These are phyloP conservation scores for Coprinopsis strossmayeri DNA, from an alignment of 768 basidiomycete species.

Conservation along the genomic window DNA sequence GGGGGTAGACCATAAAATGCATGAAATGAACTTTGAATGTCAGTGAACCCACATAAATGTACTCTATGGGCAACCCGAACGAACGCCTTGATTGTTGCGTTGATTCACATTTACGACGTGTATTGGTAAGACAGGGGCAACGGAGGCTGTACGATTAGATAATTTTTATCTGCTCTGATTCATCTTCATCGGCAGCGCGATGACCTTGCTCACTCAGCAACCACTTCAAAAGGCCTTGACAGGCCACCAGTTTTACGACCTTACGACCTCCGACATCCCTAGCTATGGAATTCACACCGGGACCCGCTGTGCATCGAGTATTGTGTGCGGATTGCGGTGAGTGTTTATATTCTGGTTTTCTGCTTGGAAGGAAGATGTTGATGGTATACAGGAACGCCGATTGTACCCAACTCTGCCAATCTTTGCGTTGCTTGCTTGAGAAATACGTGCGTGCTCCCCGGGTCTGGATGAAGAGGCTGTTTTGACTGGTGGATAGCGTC, in stretches of 20 bases:
- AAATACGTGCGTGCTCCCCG: slow-evolving; percentile 58
- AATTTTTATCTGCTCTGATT: too few relatives aligned
- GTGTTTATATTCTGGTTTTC: slow-evolving; percentile 13
- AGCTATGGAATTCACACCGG: slow-evolving; percentile 73
- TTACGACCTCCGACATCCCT: background rate
- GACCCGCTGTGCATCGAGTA: slow-evolving; percentile 72
- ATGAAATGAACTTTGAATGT: too few relatives aligned
- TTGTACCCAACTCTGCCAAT: slow-evolving; percentile 89
- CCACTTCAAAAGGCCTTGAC: background rate
- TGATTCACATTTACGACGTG: too few relatives aligned
- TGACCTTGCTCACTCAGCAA: slow-evolving; percentile 3
- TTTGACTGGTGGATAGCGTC: slow-evolving; percentile 40
- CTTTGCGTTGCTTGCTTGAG: slow-evolving; percentile 84
- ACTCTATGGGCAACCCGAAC: too few relatives aligned
- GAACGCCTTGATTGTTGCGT: too few relatives aligned
- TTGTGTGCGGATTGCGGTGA: slow-evolving; percentile 86
- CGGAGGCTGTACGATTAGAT: too few relatives aligned
- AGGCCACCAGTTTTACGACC: background rate
- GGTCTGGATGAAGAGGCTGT: background rate
- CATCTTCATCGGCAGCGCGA: too few relatives aligned
- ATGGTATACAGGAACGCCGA: slow-evolving; percentile 57
- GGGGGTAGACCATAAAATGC: too few relatives aligned
- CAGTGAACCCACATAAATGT: too few relatives aligned
- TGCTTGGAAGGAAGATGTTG: background rate
- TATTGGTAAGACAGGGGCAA: too few relatives aligned